Evolutionary conservation across 441 rosid genomes (phyloP).

Genomic region (Sinapis alba): DNA sequence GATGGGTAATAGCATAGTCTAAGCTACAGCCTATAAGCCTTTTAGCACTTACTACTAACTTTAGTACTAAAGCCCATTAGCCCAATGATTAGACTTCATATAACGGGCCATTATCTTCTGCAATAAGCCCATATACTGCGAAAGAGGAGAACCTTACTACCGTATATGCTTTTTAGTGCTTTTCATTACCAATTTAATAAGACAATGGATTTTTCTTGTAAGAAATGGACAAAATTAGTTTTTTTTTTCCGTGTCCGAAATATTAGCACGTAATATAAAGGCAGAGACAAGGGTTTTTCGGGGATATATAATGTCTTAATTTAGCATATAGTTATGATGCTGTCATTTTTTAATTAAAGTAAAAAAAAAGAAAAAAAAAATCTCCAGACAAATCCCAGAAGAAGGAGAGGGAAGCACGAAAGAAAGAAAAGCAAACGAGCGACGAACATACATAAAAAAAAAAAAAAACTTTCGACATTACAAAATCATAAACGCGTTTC

Average conservation of each 20-base stretch:
- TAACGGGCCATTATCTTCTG: neutral
- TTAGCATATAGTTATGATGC: slow-evolving; percentile 27
- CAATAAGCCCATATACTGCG: neutral
- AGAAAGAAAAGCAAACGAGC: slow-evolving; percentile 15
- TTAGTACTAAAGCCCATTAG: too few species aligned
- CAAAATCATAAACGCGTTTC: slow-evolving; percentile 18
- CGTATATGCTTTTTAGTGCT: neutral
- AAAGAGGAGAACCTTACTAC: too few species aligned
- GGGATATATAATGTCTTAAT: slow-evolving; percentile 20
- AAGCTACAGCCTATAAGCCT: neutral
- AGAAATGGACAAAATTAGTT: slow-evolving; percentile 37
- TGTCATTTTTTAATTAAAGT: slow-evolving; percentile 39
- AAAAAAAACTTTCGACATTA: neutral
- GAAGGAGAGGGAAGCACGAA: neutral
- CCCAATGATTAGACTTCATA: neutral
- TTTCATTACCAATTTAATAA: neutral
- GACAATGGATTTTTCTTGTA: neutral
- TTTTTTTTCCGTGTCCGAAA: slow-evolving; percentile 35
- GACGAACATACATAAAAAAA: neutral
- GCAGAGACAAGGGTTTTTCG: slow-evolving; percentile 14
- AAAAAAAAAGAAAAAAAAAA: slow-evolving; percentile 2
- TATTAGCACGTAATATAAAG: slow-evolving; percentile 14
- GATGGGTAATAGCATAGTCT: neutral
- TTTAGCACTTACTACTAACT: neutral
- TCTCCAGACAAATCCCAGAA: slow-evolving; percentile 31